Percentiles rank a stretch among this genome's conserved stretches.
Conservation (phyloP, 371 early-diverging fungal species). For the Umbelopsis sp. region DNA sequence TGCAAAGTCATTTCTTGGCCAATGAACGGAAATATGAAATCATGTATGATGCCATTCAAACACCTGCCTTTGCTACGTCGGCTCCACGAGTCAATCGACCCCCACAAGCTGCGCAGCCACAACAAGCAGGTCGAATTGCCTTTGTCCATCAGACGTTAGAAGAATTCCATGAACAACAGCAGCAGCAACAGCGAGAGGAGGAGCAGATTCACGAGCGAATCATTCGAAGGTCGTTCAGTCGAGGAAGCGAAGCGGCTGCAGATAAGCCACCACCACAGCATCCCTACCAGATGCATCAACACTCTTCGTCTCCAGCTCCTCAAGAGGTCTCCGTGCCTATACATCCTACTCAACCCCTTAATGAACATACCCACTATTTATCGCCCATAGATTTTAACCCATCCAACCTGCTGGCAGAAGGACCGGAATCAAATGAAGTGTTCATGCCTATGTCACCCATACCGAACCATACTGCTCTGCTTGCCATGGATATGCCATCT, state of each 20-base stretch:
- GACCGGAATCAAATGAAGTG: conserved; percentile 4
- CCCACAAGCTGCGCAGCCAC: conserved; percentile 20
- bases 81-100: conserved; percentile 5
- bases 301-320: too few relatives aligned
- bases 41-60: conserved; percentile 30
- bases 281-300: background rate
- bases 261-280: background rate
- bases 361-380: conserved; percentile 15
- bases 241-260: background rate
- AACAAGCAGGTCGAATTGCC: conserved; percentile 17
- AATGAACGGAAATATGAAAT: conserved; percentile 30
- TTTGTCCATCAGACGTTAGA: conserved; percentile 8
- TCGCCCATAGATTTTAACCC: conserved; percentile 18
- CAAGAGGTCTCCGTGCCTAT: too few relatives aligned
- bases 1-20: conserved; percentile 18
- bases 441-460: conserved; percentile 18
- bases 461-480: background rate
- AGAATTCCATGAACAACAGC: conserved; percentile 25
- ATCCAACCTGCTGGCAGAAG: conserved; percentile 15
- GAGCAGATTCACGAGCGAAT: conserved; percentile 12
- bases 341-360: background rate
- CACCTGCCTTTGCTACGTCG: conserved; percentile 25
- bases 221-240: background rate
- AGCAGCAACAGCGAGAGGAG: conserved; percentile 9
- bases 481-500: too few relatives aligned